Evolutionary conservation across 768 basidiomycete genomes (phyloP).

Genomic region (Tricholoma hemisulphureum): DNA sequence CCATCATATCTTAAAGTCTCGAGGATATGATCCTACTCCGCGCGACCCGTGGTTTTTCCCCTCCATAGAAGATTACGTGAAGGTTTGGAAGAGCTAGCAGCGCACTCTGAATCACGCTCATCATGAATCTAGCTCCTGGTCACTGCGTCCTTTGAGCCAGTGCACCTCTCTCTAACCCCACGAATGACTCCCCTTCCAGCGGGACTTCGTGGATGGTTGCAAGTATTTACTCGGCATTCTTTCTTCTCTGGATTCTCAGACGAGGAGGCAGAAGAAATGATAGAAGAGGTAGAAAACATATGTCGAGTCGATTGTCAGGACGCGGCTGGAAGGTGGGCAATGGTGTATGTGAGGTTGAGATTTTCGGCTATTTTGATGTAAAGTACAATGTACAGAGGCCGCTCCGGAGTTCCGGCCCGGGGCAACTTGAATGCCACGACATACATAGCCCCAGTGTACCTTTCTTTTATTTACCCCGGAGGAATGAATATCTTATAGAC

Average conservation of each 20-base stretch:
- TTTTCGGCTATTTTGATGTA: constrained; percentile 51
- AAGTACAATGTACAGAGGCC: not conserved
- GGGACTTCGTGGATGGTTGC: constrained; percentile 65
- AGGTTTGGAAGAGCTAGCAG: constrained; percentile 35
- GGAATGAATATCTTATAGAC: not conserved
- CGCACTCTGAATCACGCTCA: not conserved
- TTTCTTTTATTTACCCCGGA: not conserved
- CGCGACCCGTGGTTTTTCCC: constrained; percentile 89
- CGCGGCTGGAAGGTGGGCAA: constrained; percentile 57
- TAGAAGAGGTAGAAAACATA: constrained; percentile 59
- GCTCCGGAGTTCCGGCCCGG: not conserved
- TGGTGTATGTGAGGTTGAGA: constrained; percentile 73
- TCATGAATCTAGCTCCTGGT: constrained; percentile 46
- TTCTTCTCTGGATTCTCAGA: constrained; percentile 56
- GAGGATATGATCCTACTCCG: constrained; percentile 55
- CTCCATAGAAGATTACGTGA: constrained; percentile 60
- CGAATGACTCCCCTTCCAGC: constrained; percentile 51
- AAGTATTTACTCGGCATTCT: constrained; percentile 59
- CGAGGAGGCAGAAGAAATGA: constrained; percentile 54
- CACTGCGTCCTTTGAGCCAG: constrained; percentile 54
- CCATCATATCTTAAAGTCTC: constrained; percentile 47
- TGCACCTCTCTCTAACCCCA: constrained; percentile 53
- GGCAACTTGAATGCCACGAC: not conserved
- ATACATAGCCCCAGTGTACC: not conserved
- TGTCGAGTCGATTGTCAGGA: constrained; percentile 58